Evolutionary conservation across 208 protist genomes (phyloP).

Genomic region (Leishmania amazonensis): DNA sequence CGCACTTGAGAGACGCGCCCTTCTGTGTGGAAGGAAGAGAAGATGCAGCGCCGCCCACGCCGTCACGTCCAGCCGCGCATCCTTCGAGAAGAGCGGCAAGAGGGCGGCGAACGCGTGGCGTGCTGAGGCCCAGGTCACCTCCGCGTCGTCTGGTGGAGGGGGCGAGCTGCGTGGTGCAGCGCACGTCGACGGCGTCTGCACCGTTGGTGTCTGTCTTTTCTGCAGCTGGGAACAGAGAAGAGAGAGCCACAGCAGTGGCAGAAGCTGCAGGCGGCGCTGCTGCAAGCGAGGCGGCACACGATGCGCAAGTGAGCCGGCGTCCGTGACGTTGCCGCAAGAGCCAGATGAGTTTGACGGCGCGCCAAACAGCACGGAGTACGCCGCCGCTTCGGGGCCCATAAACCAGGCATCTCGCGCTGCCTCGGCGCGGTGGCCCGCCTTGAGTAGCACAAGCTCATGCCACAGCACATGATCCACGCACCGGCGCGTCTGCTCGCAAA

Average conservation of each 20-base stretch:
- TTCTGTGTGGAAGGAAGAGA: conserved; percentile 20
- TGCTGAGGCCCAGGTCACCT: conserved; percentile 26
- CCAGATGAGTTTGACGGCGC: neutral
- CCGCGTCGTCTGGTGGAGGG: neutral
- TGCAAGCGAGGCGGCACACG: conserved; percentile 31
- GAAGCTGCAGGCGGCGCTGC: conserved; percentile 66
- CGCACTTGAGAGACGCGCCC: neutral
- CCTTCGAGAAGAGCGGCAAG: conserved; percentile 48
- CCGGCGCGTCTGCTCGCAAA: conserved; percentile 21
- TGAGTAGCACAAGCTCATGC: conserved; percentile 27
- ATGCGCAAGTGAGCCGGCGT: neutral
- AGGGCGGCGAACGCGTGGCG: conserved; percentile 48
- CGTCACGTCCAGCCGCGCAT: conserved; percentile 36
- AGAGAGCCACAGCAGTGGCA: conserved; percentile 74
- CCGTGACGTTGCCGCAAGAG: neutral
- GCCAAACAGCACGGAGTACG: conserved; percentile 7
- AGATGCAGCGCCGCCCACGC: conserved; percentile 32
- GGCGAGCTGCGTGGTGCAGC: neutral
- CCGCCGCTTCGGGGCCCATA: conserved; percentile 1
- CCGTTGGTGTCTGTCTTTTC: neutral
- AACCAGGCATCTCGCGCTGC: conserved; percentile 24
- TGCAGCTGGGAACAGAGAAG: conserved; percentile 40
- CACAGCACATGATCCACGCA: conserved; percentile 18
- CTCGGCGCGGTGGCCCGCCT: conserved; percentile 14
- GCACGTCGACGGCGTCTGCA: neutral